phyloP scores from a whole-genome alignment of 768 basidiomycete species.

The Amanita thiersii region DNA sequence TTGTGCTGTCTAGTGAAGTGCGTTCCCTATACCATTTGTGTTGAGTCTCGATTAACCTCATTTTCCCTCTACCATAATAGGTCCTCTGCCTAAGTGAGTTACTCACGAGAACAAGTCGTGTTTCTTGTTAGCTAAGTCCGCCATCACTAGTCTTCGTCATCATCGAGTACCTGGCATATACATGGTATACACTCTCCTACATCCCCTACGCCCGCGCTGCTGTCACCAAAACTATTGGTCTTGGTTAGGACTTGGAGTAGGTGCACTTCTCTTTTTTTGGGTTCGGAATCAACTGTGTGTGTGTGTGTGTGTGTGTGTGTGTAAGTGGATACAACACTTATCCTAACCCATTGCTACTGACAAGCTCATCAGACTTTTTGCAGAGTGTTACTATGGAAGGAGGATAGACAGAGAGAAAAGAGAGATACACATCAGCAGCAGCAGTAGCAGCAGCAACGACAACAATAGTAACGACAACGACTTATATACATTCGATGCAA shows the following conservation, averaged over 20 bases:
- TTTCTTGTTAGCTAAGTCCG: slow-evolving; percentile 7
- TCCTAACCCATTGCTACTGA: neutral
- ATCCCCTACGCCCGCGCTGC: slow-evolving; percentile 85
- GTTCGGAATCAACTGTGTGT: too few species aligned
- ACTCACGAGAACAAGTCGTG: neutral
- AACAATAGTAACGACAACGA: too few species aligned
- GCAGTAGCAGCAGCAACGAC: too few species aligned
- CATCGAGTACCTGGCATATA: slow-evolving; percentile 85
- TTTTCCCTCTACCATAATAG: slow-evolving; percentile 22
- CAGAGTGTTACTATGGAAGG: neutral
- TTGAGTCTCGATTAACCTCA: slow-evolving; percentile 1
- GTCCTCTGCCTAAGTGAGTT: slow-evolving; percentile 60
- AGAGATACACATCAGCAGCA: neutral
- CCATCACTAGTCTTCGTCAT: slow-evolving; percentile 70
- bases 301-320: too few species aligned
- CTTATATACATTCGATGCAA: too few species aligned
- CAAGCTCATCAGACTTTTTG: neutral
- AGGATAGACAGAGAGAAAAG: neutral
- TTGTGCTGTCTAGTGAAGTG: slow-evolving; percentile 63
- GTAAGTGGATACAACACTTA: too few species aligned
- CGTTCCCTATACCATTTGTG: slow-evolving; percentile 17
- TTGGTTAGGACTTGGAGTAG: slow-evolving; percentile 21
- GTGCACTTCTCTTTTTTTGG: slow-evolving; percentile 11
- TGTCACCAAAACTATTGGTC: slow-evolving; percentile 55
- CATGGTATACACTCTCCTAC: slow-evolving; percentile 84